phyloP scores from a whole-genome alignment of 768 basidiomycete species.

The Fomitopsis pulvina region DNA sequence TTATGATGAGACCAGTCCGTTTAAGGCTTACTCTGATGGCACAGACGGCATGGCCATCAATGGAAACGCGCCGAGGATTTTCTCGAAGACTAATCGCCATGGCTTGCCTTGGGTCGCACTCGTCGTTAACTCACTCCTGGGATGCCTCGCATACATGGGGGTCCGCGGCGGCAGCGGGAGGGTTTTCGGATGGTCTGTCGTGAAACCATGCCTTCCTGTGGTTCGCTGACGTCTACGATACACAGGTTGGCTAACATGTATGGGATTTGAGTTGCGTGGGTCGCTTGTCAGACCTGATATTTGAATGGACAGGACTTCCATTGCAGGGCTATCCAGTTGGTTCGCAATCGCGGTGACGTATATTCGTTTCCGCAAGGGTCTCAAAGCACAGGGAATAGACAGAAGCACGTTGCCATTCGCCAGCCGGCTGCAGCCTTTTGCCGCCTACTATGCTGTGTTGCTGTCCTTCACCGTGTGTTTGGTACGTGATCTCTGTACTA shows the following conservation, averaged over 20 bases:
- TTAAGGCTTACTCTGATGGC: too few relatives aligned
- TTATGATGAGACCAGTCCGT: neutral
- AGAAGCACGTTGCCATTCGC: conserved; percentile 40
- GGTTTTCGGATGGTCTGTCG: conserved; percentile 37
- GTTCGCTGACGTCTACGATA: too few relatives aligned
- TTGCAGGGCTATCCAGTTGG: conserved; percentile 39
- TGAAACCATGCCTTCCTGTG: too few relatives aligned
- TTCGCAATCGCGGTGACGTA: conserved; percentile 40
- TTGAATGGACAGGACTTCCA: conserved; percentile 30
- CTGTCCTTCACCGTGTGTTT: conserved; percentile 24
- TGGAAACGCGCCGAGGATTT: conserved; percentile 49
- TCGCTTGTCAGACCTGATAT: too few relatives aligned
- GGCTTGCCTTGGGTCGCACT: conserved; percentile 43
- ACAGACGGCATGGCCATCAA: conserved; percentile 48
- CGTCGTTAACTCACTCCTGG: conserved; percentile 23
- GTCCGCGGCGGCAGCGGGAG: conserved; percentile 26
- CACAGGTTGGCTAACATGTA: conserved; percentile 22
- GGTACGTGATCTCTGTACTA: conserved; percentile 23
- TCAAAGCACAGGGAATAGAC: conserved; percentile 42
- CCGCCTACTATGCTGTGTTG: conserved; percentile 30
- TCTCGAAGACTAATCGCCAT: conserved; percentile 28
- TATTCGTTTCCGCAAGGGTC: conserved; percentile 40
- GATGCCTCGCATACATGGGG: conserved; percentile 36
- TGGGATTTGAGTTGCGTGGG: too few relatives aligned
- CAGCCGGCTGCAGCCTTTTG: conserved; percentile 34